phyloP scores from a whole-genome alignment of 176 grass and related monocot genomes.

The Ampelocalamus luodianensis region DNA sequence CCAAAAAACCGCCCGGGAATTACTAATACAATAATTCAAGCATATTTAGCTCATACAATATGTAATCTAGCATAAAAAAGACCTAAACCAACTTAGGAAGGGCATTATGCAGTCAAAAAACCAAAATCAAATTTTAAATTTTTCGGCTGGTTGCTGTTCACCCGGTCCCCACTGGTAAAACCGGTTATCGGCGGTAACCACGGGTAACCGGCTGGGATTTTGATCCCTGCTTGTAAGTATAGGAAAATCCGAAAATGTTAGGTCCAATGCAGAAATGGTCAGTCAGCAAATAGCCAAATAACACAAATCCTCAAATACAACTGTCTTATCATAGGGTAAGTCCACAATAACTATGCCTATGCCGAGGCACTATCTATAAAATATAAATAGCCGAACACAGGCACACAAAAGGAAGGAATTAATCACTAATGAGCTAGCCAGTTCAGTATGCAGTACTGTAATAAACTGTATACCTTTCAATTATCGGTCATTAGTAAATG shows the following conservation, averaged over 20 bases:
- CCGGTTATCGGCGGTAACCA: too few relatives aligned
- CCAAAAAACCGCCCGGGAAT: too few relatives aligned
- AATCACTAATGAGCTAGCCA: not conserved
- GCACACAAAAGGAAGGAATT: not conserved
- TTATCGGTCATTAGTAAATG: slow-evolving; percentile 5
- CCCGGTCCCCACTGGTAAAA: too few relatives aligned
- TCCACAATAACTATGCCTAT: not conserved
- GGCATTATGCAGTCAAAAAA: too few relatives aligned
- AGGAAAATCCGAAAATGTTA: not conserved
- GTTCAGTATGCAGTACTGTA: not conserved
- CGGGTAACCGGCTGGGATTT: too few relatives aligned
- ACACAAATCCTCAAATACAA: not conserved
- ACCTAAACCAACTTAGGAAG: too few relatives aligned
- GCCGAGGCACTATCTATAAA: not conserved
- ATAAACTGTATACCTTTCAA: not conserved
- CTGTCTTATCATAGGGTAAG: not conserved
- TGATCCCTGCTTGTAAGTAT: too few relatives aligned
- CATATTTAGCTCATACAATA: too few relatives aligned
- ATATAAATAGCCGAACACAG: not conserved
- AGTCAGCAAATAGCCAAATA: not conserved
- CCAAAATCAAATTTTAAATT: too few relatives aligned
- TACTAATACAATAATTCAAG: too few relatives aligned
- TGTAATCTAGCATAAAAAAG: too few relatives aligned
- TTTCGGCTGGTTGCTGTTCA: too few relatives aligned
- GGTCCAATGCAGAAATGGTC: not conserved